Evolutionary conservation across 2,329 filamentous ascomycete species (phyloP).

Genomic region (Botryotinia convoluta): DNA sequence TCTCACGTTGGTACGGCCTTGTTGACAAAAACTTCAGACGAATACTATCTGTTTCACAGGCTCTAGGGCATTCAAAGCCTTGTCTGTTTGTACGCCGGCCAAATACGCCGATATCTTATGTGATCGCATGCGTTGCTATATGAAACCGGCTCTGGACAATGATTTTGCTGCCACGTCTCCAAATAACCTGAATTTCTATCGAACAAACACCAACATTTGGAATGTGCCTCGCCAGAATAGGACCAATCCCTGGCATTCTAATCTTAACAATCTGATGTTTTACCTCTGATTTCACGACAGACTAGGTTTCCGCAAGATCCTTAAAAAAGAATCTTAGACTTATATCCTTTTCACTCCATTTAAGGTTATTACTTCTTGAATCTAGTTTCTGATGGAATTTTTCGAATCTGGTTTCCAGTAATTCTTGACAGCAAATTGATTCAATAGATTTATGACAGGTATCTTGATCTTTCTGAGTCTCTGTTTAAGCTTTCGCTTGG

Average conservation of each 20-base stretch:
- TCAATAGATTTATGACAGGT: neutral
- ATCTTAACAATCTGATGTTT: neutral
- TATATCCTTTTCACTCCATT: too few relatives aligned
- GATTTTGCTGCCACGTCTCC: neutral
- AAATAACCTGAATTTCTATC: neutral
- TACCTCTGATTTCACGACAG: neutral
- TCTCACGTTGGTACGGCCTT: too few relatives aligned
- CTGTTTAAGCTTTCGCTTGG: neutral
- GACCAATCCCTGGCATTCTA: neutral
- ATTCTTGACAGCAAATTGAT: neutral
- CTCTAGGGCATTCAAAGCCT: slow-evolving; percentile 78
- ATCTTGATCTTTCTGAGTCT: neutral
- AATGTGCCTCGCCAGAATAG: neutral
- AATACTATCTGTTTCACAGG: slow-evolving; percentile 78
- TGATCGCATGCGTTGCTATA: slow-evolving; percentile 69
- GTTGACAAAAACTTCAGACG: slow-evolving; percentile 51
- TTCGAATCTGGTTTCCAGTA: neutral
- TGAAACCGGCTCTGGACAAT: slow-evolving; percentile 41
- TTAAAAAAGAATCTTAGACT: too few relatives aligned
- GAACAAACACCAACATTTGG: neutral
- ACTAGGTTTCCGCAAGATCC: too few relatives aligned
- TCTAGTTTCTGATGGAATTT: too few relatives aligned
- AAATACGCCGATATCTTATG: slow-evolving; percentile 88
- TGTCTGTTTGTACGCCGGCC: slow-evolving; percentile 79
- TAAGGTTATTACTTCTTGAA: too few relatives aligned